Conservation (phyloP, 257 asterid genomes). For the Leonotis leonurus region DNA sequence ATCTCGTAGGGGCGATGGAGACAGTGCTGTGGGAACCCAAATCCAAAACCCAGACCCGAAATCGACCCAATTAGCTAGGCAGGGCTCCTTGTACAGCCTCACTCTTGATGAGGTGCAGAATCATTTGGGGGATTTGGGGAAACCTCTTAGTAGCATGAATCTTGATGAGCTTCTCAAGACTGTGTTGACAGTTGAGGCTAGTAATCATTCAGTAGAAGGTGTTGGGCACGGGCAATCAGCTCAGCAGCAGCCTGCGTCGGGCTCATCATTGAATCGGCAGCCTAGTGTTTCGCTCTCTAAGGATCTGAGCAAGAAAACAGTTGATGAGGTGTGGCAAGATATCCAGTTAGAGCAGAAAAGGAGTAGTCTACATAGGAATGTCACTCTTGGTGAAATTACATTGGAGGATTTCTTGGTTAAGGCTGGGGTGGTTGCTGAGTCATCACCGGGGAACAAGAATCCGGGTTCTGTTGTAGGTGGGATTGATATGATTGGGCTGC, state of each 20-base stretch:
- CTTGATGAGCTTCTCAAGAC: constrained; percentile 86
- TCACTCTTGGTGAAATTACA: constrained; percentile 80
- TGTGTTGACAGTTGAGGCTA: constrained; percentile 54
- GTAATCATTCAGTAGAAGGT: constrained; percentile 30
- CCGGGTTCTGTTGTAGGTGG: constrained; percentile 28
- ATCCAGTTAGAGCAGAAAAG: constrained; percentile 55
- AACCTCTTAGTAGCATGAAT: constrained; percentile 83
- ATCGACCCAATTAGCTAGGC: constrained; percentile 40
- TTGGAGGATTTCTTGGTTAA: constrained; percentile 89
- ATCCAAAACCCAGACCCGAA: constrained; percentile 38
- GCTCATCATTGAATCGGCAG: constrained; percentile 34
- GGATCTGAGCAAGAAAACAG: constrained; percentile 85
- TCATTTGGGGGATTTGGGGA: constrained; percentile 82
- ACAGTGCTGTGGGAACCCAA: constrained; percentile 32
- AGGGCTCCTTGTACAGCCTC: constrained; percentile 77
- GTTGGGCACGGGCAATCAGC: constrained; percentile 25
- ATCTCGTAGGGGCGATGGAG: constrained; percentile 59
- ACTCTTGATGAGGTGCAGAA: constrained; percentile 87
- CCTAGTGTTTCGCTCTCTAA: constrained; percentile 45
- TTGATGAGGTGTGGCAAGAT: constrained; percentile 85
- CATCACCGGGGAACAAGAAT: constrained; percentile 25
- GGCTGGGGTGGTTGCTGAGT: constrained; percentile 90
- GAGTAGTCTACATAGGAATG: constrained; percentile 41
- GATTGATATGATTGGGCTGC: constrained; percentile 30
- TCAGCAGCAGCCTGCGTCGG: constrained; percentile 20